These are phyloP conservation scores for Saccharomyces hybrid DNA, from an alignment of 1,139 yeast species.

Conservation along the genomic window DNA sequence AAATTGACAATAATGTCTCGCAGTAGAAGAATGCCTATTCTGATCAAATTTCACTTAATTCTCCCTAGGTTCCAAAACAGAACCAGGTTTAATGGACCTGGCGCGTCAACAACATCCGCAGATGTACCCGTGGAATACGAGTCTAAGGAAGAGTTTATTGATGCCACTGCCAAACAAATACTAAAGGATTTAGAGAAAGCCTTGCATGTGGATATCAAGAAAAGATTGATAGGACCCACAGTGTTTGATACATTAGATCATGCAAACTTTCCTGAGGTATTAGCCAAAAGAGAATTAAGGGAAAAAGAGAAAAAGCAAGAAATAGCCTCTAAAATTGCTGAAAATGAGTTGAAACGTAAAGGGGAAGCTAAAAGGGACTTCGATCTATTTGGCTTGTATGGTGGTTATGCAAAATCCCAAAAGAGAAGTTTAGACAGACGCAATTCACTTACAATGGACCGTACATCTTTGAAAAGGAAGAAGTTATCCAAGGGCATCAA, in stretches of 20 bases:
- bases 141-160: conserved; percentile 33
- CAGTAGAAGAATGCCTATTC: conserved; percentile 20
- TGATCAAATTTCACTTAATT: conserved; percentile 22
- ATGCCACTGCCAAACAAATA: conserved; percentile 54
- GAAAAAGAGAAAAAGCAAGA: conserved; percentile 27
- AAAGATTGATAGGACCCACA: conserved; percentile 64
- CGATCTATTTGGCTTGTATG: conserved; percentile 30
- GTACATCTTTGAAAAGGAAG: conserved; percentile 8
- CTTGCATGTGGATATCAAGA: conserved; percentile 65
- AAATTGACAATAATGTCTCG: conserved; percentile 29
- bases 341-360: conserved; percentile 1
- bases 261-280: conserved; percentile 48
- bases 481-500: conserved; percentile 13
- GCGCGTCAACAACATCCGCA: neutral
- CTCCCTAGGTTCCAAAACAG: conserved; percentile 9
- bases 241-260: conserved; percentile 57
- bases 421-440: conserved; percentile 19
- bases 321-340: conserved; percentile 20
- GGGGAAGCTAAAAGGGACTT: conserved; percentile 20
- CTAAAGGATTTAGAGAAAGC: conserved; percentile 58
- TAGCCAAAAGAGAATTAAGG: conserved; percentile 37
- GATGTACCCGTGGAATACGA: conserved; percentile 10
- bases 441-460: conserved; percentile 7
- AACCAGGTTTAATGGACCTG: neutral
- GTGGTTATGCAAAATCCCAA: conserved; percentile 17